These are phyloP conservation scores for Kwoniella sp. DNA, from an alignment of 768 basidiomycete species.

Conservation along the genomic window DNA sequence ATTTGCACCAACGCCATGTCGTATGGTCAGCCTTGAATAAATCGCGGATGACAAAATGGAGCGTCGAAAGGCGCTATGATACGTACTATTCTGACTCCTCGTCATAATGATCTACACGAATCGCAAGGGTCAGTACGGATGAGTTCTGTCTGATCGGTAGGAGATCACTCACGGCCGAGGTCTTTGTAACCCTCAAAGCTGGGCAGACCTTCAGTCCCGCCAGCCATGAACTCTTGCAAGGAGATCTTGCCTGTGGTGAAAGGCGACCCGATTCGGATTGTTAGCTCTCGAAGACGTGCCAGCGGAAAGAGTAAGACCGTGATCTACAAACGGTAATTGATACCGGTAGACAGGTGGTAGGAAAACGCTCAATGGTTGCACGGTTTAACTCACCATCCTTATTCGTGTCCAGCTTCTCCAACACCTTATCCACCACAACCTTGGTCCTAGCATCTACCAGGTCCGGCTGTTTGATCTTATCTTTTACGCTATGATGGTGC, in stretches of 20 bases:
- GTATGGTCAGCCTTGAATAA: too few species aligned
- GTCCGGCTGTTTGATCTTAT: constrained; percentile 65
- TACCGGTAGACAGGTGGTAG: too few species aligned
- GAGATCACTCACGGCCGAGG: constrained; percentile 54
- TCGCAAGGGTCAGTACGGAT: too few species aligned
- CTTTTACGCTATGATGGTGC: constrained; percentile 81
- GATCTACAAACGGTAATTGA: too few species aligned
- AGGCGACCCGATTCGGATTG: not conserved
- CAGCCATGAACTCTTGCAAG: constrained; percentile 52
- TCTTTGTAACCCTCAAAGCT: constrained; percentile 54
- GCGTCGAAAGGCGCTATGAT: too few species aligned
- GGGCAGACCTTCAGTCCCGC: constrained; percentile 53
- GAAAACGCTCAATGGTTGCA: too few species aligned
- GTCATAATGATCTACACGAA: constrained; percentile 47
- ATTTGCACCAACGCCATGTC: too few species aligned
- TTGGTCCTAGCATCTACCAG: constrained; percentile 82
- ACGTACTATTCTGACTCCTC: constrained; percentile 57
- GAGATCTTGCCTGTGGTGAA: constrained; percentile 49
- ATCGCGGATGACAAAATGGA: too few species aligned
- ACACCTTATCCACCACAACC: constrained; percentile 69
- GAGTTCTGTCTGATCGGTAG: too few species aligned
- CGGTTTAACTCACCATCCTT: constrained; percentile 63
- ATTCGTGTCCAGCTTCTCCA: constrained; percentile 72
- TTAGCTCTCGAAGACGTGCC: too few species aligned
- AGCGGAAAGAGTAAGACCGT: too few species aligned